These are phyloP conservation scores for Triticum timopheevii DNA, from an alignment of 176 grass and related monocot genomes.

Conservation along the genomic window DNA sequence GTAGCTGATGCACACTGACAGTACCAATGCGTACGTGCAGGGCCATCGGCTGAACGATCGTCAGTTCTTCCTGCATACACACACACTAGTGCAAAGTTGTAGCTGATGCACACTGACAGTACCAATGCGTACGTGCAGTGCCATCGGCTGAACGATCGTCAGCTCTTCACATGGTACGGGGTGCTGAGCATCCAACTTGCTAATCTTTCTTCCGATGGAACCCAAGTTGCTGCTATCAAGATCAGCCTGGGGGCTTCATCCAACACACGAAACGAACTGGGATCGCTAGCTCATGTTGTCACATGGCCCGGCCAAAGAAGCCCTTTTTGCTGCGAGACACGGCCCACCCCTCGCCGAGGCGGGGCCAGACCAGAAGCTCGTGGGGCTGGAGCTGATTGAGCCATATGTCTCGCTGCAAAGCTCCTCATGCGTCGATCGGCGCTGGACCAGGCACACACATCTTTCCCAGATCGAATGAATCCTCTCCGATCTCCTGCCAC, in stretches of 20 bases:
- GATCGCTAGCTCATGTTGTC: neutral
- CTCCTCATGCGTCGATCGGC: conserved; percentile 10
- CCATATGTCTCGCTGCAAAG: conserved; percentile 45
- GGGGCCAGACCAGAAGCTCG: conserved; percentile 1
- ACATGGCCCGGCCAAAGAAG: neutral
- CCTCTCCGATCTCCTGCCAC: neutral
- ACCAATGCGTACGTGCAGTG: too few species aligned
- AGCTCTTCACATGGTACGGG: neutral
- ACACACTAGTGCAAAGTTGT: too few species aligned
- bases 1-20: too few species aligned
- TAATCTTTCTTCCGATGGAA: neutral
- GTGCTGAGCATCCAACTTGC: neutral
- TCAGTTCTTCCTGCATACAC: neutral
- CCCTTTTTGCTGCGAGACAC: neutral
- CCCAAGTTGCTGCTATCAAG: neutral
- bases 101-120: too few species aligned
- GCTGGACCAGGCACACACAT: neutral
- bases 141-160: neutral
- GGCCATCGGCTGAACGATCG: neutral
- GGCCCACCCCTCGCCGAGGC: neutral
- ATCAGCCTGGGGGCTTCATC: neutral
- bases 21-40: too few species aligned
- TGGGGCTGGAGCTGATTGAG: conserved; percentile 31
- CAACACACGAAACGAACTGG: neutral
- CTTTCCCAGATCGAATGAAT: neutral